phyloP scores from a whole-genome alignment of 2,329 filamentous ascomycete genomes.

The Helminthosporium solani region DNA sequence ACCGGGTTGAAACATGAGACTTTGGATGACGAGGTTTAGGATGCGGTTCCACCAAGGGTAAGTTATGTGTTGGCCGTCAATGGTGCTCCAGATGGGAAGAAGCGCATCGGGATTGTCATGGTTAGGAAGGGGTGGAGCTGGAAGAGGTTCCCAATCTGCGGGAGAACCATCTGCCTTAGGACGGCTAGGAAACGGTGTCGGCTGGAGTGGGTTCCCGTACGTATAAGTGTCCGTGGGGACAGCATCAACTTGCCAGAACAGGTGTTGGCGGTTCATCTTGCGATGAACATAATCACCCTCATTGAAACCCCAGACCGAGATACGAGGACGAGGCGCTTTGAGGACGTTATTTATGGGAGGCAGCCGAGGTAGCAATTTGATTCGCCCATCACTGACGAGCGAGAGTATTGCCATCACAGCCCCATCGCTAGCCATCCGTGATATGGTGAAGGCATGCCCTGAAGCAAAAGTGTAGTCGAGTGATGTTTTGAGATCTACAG shows the following conservation, averaged over 20 bases:
- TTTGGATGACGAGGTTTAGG: conserved; percentile 62
- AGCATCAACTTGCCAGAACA: conserved; percentile 64
- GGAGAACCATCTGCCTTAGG: conserved; percentile 6
- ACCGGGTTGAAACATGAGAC: conserved; percentile 63
- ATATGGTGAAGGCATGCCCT: conserved; percentile 47
- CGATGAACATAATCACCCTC: conserved; percentile 71
- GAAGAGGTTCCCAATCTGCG: conserved; percentile 21
- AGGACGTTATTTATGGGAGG: conserved; percentile 56
- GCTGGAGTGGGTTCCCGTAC: conserved; percentile 55
- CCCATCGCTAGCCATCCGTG: conserved; percentile 62
- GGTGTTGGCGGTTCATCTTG: conserved; percentile 64
- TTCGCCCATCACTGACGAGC: conserved; percentile 59
- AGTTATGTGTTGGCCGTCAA: conserved; percentile 60
- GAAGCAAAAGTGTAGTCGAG: conserved; percentile 58
- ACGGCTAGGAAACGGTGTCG: conserved; percentile 37
- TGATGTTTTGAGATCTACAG: conserved; percentile 59
- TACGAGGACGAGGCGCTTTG: conserved; percentile 41
- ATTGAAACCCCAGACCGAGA: conserved; percentile 66
- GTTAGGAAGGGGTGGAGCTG: conserved; percentile 30
- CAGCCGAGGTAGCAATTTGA: conserved; percentile 56
- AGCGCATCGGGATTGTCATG: conserved; percentile 44
- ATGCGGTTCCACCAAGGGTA: conserved; percentile 64
- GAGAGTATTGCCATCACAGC: conserved; percentile 67
- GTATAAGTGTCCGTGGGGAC: conserved; percentile 60
- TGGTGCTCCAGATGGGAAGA: conserved; percentile 71